Evolutionary conservation across 2,329 filamentous ascomycete species (phyloP).

Genomic region (Stemphylium vesicarium): DNA sequence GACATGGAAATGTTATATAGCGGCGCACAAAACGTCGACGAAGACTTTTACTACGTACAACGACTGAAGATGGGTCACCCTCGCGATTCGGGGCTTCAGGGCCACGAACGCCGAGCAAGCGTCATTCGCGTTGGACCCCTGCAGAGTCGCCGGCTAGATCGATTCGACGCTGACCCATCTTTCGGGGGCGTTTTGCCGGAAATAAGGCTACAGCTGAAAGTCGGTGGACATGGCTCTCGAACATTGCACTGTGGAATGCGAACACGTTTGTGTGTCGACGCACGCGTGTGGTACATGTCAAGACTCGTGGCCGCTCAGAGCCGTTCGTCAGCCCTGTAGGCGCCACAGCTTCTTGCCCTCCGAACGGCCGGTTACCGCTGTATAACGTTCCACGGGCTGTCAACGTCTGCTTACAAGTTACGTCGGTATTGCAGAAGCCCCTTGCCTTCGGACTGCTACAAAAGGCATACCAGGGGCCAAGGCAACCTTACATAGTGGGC

Average conservation of each 20-base stretch:
- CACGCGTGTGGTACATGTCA: background rate
- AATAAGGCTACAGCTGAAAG: background rate
- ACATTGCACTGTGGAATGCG: background rate
- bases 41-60: background rate
- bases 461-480: background rate
- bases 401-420: background rate
- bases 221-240: background rate
- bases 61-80: background rate
- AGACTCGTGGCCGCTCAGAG: background rate
- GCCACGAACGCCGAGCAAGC: conserved; percentile 9
- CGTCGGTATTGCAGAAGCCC: background rate
- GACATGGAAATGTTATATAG: conserved; percentile 7
- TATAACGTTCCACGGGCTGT: conserved; percentile 5
- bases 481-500: background rate
- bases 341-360: background rate
- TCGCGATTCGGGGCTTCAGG: conserved; percentile 6
- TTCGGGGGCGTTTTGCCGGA: background rate
- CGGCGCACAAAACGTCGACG: background rate
- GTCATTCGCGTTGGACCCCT: conserved; percentile 8
- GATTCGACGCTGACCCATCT: conserved; percentile 2
- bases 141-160: conserved; percentile 14
- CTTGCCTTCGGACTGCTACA: background rate
- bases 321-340: conserved; percentile 2
- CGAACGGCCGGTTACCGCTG: background rate
- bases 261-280: background rate